These are phyloP conservation scores for Pestalotiopsis fici DNA, from an alignment of 2,329 filamentous ascomycete genomes.

Conservation along the genomic window DNA sequence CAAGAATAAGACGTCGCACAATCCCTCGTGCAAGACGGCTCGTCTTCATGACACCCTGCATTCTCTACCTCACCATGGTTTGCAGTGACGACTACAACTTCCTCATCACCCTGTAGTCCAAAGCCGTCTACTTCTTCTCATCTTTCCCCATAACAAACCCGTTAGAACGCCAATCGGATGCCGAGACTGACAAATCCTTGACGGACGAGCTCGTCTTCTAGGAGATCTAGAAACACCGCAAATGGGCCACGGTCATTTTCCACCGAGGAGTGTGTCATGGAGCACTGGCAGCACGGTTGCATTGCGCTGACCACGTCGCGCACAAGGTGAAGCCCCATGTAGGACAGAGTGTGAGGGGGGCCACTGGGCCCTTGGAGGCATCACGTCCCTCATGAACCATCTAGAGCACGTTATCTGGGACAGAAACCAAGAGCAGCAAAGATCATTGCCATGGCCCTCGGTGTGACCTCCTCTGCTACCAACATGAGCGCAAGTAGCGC, in stretches of 20 bases:
- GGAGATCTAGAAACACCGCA: slow-evolving; percentile 25
- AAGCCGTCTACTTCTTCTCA: neutral
- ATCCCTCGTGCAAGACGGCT: neutral
- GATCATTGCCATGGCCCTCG: neutral
- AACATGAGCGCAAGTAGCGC: neutral
- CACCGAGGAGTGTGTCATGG: slow-evolving; percentile 35
- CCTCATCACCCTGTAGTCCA: neutral
- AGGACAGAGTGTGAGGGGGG: slow-evolving; percentile 5
- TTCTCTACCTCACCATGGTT: neutral
- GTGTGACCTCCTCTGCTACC: neutral
- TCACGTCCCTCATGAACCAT: neutral
- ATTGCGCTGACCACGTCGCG: slow-evolving; percentile 33
- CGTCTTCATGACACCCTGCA: neutral
- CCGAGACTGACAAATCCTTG: slow-evolving; percentile 19
- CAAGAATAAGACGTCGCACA: neutral
- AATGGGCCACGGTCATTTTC: slow-evolving; percentile 22
- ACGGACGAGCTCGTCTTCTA: slow-evolving; percentile 24
- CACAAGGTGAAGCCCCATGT: slow-evolving; percentile 31
- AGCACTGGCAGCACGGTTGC: slow-evolving; percentile 33
- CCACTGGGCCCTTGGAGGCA: slow-evolving; percentile 4
- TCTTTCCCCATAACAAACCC: neutral
- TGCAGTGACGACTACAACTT: neutral
- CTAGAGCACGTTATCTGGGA: neutral
- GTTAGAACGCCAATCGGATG: slow-evolving; percentile 8
- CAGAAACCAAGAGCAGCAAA: neutral